Conservation (phyloP, 2,329 filamentous ascomycete species). For the Colletotrichum lini region DNA sequence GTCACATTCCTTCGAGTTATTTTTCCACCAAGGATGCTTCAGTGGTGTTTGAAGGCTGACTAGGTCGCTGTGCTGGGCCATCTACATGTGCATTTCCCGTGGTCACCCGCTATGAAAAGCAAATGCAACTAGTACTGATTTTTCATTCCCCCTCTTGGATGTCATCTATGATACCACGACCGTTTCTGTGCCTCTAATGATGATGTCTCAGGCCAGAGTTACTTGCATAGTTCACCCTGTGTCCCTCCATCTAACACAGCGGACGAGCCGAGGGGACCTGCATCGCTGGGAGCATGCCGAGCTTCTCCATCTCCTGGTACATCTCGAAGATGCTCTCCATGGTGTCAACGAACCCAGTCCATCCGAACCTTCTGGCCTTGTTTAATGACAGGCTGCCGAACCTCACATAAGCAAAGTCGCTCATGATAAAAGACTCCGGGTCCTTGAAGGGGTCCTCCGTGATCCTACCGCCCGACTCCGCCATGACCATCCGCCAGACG, state of each 20-base stretch:
- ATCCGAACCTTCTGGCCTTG: slow-evolving; percentile 17
- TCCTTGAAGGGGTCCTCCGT: slow-evolving; percentile 5
- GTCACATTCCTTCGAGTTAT: no score
- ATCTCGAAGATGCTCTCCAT: slow-evolving; percentile 26
- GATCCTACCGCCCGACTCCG: slow-evolving; percentile 11
- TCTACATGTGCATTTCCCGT: no score
- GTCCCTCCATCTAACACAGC: not conserved
- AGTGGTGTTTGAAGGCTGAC: no score
- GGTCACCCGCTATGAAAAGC: no score
- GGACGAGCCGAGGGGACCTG: slow-evolving; percentile 18
- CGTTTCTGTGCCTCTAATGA: no score
- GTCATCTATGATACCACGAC: no score
- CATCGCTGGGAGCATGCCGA: slow-evolving; percentile 23
- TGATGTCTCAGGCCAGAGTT: no score
- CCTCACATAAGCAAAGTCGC: slow-evolving; percentile 3
- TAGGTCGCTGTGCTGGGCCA: no score
- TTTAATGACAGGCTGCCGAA: slow-evolving; percentile 9
- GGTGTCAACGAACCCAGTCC: slow-evolving; percentile 23
- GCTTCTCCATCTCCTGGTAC: slow-evolving; percentile 21
- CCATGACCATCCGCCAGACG: slow-evolving; percentile 11
- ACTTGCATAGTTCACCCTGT: no score
- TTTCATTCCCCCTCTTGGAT: no score
- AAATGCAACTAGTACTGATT: no score
- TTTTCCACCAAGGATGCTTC: no score
- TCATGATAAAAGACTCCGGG: not conserved